Base-by-base conservation (phyloP, 1,284 basidiomycete species). In the Fereydounia khargensis region DNA sequence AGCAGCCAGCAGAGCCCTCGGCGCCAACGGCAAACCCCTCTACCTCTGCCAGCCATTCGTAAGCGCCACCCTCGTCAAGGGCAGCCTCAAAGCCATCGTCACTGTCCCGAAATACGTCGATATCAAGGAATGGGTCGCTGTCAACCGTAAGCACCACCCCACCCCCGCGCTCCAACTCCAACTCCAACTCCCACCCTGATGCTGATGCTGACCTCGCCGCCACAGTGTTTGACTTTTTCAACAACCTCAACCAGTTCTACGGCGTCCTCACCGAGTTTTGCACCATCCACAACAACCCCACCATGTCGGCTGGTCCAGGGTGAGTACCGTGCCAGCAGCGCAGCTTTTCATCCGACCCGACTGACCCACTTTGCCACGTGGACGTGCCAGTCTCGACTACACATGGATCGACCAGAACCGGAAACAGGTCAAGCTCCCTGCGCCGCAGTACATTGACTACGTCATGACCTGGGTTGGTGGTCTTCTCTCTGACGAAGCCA, bases 381-480 rank as follows among this genome's bases (percentile, higher is more conserved):
- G n/a, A n/a, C n/a, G n/a, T n/a, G n/a, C 13, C 74, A 92, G 91
- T 46, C 82, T 97, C 73, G 94, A 88, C 78, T 98, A 97, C 79
- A 92, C 91, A 4, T 99, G 94, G 94, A 88, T 95, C 68, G 75
- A 76, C 34, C 95, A 96, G 78, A 69, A 74, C 27, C 87, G 91
- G 45, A 92, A 92, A 75, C 88, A 87, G 63, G 89, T 97, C 31
- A 85, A 94, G 64, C 81, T 99, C 0, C 87, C 94, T 13, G 94
- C 94, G 3, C 89, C 94, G 6, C 94, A 91, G 20, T 97, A 98
- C 78, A 92, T 97, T 59, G 94, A 98, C 80, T 98, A 94, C 76
- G 92, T 97, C 59, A 92, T 97, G 88, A 92, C 90, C 10, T 97
- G 92, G 92, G 84, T 95, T 5, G 91, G 96, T 72, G 92, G 92